Conservation (phyloP, 2,329 filamentous ascomycete genomes). For the Clonostachys rosea region DNA sequence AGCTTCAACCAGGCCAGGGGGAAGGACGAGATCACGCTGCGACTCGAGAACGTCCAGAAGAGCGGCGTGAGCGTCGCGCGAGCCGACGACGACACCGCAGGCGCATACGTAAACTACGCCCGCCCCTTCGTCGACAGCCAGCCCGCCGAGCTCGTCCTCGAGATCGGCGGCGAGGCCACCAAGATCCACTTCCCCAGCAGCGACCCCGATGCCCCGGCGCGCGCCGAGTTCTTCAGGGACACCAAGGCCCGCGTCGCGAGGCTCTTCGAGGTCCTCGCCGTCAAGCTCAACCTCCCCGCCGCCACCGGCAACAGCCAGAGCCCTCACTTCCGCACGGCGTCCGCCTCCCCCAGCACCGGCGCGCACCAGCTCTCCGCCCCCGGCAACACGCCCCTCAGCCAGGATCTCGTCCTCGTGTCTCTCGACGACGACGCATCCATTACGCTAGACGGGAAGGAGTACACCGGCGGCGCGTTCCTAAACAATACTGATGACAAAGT, state of each 20-base stretch:
- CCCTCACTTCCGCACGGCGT: background rate
- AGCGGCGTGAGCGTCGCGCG: conserved; percentile 65
- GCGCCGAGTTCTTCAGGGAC: conserved; percentile 71
- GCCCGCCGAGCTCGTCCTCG: conserved; percentile 70
- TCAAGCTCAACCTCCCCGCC: conserved; percentile 68
- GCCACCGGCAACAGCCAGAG: conserved; percentile 55
- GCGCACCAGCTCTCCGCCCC: conserved; percentile 53
- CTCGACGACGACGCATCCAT: conserved; percentile 58
- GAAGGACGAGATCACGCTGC: conserved; percentile 71
- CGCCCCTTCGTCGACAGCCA: conserved; percentile 80
- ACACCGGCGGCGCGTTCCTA: conserved; percentile 19
- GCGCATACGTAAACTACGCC: conserved; percentile 68
- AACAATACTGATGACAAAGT: conserved; percentile 12
- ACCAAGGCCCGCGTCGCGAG: conserved; percentile 66
- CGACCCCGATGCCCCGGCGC: conserved; percentile 17
- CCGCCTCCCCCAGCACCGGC: background rate
- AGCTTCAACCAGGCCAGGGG: conserved; percentile 67
- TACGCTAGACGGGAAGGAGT: conserved; percentile 50
- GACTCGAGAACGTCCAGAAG: conserved; percentile 83
- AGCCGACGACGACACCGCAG: conserved; percentile 6
- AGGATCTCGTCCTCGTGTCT: conserved; percentile 62
- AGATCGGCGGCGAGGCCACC: conserved; percentile 68
- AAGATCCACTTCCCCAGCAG: conserved; percentile 40
- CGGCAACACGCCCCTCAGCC: conserved; percentile 64
- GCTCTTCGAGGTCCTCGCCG: conserved; percentile 75